Percentiles rank a stretch among this genome's conserved stretches.
phyloP scores from a whole-genome alignment of 306 rosid species.

The Gillenia trifoliata region DNA sequence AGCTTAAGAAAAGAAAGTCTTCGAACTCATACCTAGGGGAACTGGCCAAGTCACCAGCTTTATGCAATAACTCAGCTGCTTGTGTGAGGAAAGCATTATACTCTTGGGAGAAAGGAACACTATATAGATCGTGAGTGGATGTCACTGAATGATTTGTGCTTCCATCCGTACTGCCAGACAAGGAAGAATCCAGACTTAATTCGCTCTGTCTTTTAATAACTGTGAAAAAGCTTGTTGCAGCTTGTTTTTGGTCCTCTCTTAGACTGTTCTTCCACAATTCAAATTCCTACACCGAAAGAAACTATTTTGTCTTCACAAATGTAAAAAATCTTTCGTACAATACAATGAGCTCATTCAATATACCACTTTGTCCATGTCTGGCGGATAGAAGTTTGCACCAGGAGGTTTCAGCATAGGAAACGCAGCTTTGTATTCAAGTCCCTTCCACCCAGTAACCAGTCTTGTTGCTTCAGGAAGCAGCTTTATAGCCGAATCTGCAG shows the following conservation, averaged over 20 bases:
- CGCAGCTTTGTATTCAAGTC: constrained; percentile 79
- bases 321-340: constrained; percentile 9
- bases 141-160: constrained; percentile 13
- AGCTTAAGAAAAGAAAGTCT: constrained; percentile 3
- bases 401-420: constrained; percentile 74
- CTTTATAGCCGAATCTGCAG: constrained; percentile 81
- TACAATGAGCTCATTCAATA: constrained; percentile 1
- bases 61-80: constrained; percentile 76
- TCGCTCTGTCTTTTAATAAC: constrained; percentile 73
- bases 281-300: constrained; percentile 65
- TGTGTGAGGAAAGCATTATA: constrained; percentile 55
- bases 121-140: constrained; percentile 47
- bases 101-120: constrained; percentile 73
- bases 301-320: constrained; percentile 12
- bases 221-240: constrained; percentile 70
- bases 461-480: constrained; percentile 64
- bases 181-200: constrained; percentile 44
- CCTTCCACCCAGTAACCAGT: constrained; percentile 66
- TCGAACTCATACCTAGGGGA: constrained; percentile 53
- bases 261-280: constrained; percentile 71
- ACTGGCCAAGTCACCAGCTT: constrained; percentile 67
- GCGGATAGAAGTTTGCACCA: constrained; percentile 93
- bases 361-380: constrained; percentile 96
- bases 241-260: constrained; percentile 49
- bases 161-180: constrained; percentile 15